These are phyloP conservation scores for Ambrosia hybrid DNA, from an alignment of 140 eudicot species.

Conservation along the genomic window DNA sequence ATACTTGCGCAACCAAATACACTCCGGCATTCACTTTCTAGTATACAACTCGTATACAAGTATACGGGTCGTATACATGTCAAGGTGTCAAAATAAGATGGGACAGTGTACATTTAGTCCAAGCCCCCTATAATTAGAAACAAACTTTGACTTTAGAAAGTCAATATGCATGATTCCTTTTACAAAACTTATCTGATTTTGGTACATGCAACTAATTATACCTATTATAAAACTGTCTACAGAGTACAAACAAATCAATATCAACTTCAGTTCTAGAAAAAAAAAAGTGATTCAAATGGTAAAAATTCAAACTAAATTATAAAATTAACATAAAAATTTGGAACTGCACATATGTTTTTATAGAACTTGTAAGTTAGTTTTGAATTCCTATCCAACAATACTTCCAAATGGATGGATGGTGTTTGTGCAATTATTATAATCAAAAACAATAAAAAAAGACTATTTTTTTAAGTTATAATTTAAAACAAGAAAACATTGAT, in stretches of 20 bases:
- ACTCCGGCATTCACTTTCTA: no score
- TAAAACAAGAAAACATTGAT: background rate
- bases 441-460: background rate
- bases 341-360: background rate
- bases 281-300: no score
- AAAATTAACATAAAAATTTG: background rate
- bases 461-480: background rate
- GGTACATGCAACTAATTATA: background rate
- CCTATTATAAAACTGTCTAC: background rate
- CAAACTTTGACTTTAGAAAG: background rate
- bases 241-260: background rate
- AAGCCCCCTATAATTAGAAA: background rate
- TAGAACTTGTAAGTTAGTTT: conserved; percentile 6
- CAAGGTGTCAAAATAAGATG: no score
- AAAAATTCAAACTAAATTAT: background rate
- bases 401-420: conserved; percentile 15
- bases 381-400: background rate
- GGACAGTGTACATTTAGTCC: no score
- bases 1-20: no score
- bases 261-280: background rate
- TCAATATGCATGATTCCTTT: background rate
- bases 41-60: no score
- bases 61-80: no score
- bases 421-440: background rate
- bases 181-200: background rate